A percentile compares a stretch with the other conserved stretches of the same genome.
These are phyloP conservation scores for Kodamaea lidongshanica DNA, from an alignment of 805 yeast species.

Conservation along the genomic window DNA sequence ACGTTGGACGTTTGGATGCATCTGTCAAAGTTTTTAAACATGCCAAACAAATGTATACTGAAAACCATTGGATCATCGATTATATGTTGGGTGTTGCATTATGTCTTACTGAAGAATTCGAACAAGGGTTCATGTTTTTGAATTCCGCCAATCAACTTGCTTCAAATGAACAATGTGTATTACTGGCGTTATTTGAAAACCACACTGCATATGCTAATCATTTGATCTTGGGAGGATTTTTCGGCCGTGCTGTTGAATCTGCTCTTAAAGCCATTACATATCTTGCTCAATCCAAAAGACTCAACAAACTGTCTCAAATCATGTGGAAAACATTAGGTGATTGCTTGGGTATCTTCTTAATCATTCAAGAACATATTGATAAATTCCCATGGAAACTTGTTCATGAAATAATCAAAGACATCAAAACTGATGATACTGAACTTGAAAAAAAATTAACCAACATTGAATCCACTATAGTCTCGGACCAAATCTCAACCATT, in stretches of 20 bases:
- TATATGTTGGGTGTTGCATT: slow-evolving; percentile 65
- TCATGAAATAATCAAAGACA: slow-evolving; percentile 13
- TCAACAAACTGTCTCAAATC: slow-evolving; percentile 38
- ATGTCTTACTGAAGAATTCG: slow-evolving; percentile 60
- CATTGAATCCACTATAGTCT: slow-evolving; percentile 18
- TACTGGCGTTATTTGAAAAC: slow-evolving; percentile 52
- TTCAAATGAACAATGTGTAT: slow-evolving; percentile 44
- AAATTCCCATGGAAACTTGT: slow-evolving; percentile 40
- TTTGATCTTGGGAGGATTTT: slow-evolving; percentile 54
- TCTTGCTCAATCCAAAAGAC: slow-evolving; percentile 31
- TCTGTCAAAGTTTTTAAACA: slow-evolving; percentile 74
- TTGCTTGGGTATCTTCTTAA: slow-evolving; percentile 46
- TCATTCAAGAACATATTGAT: slow-evolving; percentile 48
- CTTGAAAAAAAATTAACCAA: slow-evolving; percentile 1
- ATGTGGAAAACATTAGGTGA: slow-evolving; percentile 66
- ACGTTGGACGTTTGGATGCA: slow-evolving; percentile 82
- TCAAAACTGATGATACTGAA: slow-evolving; percentile 9
- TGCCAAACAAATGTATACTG: slow-evolving; percentile 41
- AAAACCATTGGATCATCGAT: slow-evolving; percentile 52
- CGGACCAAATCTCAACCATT: slow-evolving; percentile 9
- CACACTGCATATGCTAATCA: slow-evolving; percentile 48
- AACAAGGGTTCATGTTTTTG: slow-evolving; percentile 49
- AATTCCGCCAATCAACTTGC: slow-evolving; percentile 32
- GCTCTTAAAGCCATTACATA: slow-evolving; percentile 44
- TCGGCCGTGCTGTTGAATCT: slow-evolving; percentile 54